Base-by-base conservation (phyloP, 257 asterid species). In the Plantago major region DNA sequence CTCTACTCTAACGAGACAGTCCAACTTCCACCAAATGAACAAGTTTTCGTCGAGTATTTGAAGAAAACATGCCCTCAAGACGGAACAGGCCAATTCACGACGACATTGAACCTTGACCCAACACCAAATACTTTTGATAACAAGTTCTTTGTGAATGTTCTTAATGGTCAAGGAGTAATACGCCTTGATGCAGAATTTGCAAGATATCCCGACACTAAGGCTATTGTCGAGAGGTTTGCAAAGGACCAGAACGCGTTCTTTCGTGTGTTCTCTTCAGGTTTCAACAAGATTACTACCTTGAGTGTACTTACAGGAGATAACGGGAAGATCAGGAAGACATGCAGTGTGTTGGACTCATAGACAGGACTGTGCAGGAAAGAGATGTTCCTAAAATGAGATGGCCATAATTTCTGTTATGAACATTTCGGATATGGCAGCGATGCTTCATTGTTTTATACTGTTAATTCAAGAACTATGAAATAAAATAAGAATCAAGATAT, bases 161-260 rank as follows among this genome's bases (percentile, higher is more conserved):
- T 69, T 15, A 54, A 52, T 18, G 77, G 77, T 1, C 64, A 22
- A 13, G 79, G 76, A 30, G 26, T 69, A 28, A 54, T 79, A 3
- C 59, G 42, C 22, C 65, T 75, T 16, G 77, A 79, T 16, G 55
- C 75, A 10, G 77, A 68, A 51, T 66, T 79, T 50, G 70, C 77
- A 42, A 42, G 56, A 12, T 67, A 75, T 53, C 76, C 73, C 7
- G 28, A 71, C 42, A 79, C 49, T 15, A 67, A 1, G 52, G 63
- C 33, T 58, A 56, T 13, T 44, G 76, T 72, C 6, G 54, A 49
- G 15, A 53, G 44, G 28, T 75, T 79, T 49, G 75, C 49, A 10
- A 17, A 15, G 17, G 38, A 58, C 38, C 7, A 42, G 28, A 43
- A 58, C 7, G 37, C 37, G 16, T 58, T 42, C 17, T 38, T 17